Conservation (phyloP, 176 grass and related monocot genomes). For the Zoysia pacifica region DNA sequence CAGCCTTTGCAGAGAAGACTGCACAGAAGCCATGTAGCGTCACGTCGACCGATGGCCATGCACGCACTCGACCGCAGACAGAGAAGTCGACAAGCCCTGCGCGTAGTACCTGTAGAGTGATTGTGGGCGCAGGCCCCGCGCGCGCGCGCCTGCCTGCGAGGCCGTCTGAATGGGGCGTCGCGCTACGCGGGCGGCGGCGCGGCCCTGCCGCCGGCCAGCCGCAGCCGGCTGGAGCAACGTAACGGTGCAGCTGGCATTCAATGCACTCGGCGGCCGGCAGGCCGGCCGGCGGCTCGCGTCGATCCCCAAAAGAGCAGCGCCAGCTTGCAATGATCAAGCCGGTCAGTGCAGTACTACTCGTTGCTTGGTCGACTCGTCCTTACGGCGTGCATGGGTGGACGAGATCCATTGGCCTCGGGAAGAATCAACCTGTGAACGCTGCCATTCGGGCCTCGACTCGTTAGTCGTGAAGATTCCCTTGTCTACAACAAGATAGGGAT, state of each 20-base stretch:
- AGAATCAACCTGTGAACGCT: constrained; percentile 18
- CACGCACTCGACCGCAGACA: neutral
- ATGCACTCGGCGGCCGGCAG: neutral
- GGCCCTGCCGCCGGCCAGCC: neutral
- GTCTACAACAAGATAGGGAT: no score
- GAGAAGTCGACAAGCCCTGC: neutral
- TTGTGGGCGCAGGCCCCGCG: neutral
- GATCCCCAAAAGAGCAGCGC: constrained; percentile 31
- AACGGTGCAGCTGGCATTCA: constrained; percentile 10
- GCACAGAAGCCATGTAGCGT: constrained; percentile 4
- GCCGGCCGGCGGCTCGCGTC: constrained; percentile 8
- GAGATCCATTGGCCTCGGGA: neutral
- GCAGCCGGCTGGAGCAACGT: neutral
- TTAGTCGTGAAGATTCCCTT: neutral
- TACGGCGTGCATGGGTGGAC: neutral
- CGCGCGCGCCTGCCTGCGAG: neutral
- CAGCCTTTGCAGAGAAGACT: neutral
- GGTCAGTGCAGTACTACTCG: neutral
- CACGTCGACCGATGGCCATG: constrained; percentile 9
- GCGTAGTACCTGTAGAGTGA: constrained; percentile 31
- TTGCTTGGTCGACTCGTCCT: neutral
- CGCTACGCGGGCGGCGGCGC: constrained; percentile 6
- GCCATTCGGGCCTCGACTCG: neutral
- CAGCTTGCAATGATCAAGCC: neutral
- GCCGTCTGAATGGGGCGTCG: no score